phyloP scores from a whole-genome alignment of 2,329 filamentous ascomycete species.

The Colletotrichum chrysophilum region DNA sequence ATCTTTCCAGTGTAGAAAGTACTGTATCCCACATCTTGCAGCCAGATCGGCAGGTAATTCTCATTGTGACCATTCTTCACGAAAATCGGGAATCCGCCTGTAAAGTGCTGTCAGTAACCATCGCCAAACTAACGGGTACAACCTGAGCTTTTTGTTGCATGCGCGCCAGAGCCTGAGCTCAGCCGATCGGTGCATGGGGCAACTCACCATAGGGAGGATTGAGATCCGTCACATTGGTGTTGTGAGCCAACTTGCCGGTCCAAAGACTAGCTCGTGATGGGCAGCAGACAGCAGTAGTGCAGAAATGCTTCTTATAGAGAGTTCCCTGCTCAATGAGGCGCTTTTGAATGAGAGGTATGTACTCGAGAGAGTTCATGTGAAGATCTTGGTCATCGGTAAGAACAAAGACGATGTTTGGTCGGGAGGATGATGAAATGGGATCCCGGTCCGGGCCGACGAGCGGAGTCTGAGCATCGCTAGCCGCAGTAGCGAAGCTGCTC shows the following conservation, averaged over 20 bases:
- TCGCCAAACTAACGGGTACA: too few relatives aligned
- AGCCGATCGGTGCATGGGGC: neutral
- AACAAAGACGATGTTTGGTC: slow-evolving; percentile 67
- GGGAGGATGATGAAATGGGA: slow-evolving; percentile 1
- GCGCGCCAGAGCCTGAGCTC: neutral
- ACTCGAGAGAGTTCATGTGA: slow-evolving; percentile 63
- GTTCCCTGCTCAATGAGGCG: slow-evolving; percentile 63
- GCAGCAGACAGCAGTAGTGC: slow-evolving; percentile 69
- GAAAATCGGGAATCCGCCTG: slow-evolving; percentile 53
- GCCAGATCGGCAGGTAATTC: slow-evolving; percentile 55
- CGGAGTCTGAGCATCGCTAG: neutral
- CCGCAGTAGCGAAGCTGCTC: neutral
- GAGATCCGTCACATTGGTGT: slow-evolving; percentile 66
- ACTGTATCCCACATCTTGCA: slow-evolving; percentile 55
- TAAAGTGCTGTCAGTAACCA: slow-evolving; percentile 15
- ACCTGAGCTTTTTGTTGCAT: neutral
- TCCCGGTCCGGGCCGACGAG: neutral
- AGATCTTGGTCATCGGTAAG: slow-evolving; percentile 72
- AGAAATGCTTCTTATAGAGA: slow-evolving; percentile 64
- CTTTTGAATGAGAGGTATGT: slow-evolving; percentile 60
- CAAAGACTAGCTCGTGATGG: slow-evolving; percentile 66
- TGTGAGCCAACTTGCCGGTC: slow-evolving; percentile 68
- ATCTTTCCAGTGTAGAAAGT: slow-evolving; percentile 63
- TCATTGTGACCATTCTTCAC: slow-evolving; percentile 54
- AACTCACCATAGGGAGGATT: slow-evolving; percentile 60